A percentile compares a stretch with the other conserved stretches of the same genome.
Conservation (phyloP, 305 asterid genomes). For the Fraxinus sp. region DNA sequence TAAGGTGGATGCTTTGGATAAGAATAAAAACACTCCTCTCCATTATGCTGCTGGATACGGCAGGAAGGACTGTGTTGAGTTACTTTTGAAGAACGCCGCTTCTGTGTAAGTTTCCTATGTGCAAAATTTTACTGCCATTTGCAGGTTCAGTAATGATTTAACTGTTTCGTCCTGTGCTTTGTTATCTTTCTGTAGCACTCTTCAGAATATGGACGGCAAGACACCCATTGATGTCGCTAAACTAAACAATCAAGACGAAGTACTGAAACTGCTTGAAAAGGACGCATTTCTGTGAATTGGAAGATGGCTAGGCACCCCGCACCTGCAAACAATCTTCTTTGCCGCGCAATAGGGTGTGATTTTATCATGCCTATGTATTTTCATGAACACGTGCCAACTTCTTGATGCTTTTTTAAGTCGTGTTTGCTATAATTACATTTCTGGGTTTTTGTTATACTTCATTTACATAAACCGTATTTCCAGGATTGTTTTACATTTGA, state of each 20-base stretch:
- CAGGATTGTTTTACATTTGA: not conserved
- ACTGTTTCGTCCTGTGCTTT: not conserved
- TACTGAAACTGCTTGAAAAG: conserved; percentile 84
- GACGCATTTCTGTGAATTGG: conserved; percentile 74
- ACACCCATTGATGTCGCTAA: conserved; percentile 96
- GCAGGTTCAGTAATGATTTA: not conserved
- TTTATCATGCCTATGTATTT: conserved; percentile 25
- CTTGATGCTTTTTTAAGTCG: not conserved
- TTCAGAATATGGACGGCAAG: conserved; percentile 94
- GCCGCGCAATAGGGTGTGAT: conserved; percentile 25
- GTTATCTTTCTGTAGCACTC: conserved; percentile 56
- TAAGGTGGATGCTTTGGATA: conserved; percentile 90
- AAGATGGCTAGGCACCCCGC: not conserved
- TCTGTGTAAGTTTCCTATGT: conserved; percentile 69
- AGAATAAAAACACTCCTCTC: conserved; percentile 95
- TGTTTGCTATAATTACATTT: not conserved
- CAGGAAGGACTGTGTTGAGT: conserved; percentile 84
- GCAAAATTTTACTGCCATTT: not conserved
- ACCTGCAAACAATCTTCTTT: conserved; percentile 9
- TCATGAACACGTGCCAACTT: conserved; percentile 3
- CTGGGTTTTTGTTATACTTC: not conserved
- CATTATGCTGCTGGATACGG: conserved; percentile 99
- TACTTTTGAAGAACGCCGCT: conserved; percentile 83
- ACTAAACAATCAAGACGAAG: conserved; percentile 82
- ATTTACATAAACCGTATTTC: not conserved